phyloP scores from a whole-genome alignment of 345 rosid species.

The Dimocarpus longan region DNA sequence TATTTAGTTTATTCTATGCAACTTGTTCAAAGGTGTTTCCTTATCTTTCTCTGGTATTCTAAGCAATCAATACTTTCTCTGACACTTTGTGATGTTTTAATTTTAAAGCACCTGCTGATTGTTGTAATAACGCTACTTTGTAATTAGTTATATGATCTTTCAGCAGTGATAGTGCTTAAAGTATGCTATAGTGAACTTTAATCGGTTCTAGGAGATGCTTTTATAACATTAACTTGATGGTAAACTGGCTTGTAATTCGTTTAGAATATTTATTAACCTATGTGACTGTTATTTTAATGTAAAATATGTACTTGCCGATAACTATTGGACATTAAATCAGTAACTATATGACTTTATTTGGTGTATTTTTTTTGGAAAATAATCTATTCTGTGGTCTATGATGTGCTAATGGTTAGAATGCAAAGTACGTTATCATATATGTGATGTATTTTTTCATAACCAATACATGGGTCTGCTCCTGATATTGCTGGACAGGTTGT shows the following conservation, averaged over 20 bases:
- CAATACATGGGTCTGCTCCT: slow-evolving; percentile 97
- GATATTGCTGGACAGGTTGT: slow-evolving; percentile 98
- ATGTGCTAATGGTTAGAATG: not conserved
- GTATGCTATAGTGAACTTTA: not conserved
- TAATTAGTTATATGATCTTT: not conserved
- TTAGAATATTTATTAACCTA: not conserved
- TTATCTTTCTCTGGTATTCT: not conserved
- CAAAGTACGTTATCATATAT: not conserved
- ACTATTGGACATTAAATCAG: not conserved
- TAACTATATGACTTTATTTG: not conserved
- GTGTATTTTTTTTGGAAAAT: not conserved
- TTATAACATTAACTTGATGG: too few species aligned
- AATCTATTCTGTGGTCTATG: not conserved
- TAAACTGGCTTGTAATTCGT: not conserved
- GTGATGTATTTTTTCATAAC: slow-evolving; percentile 36
- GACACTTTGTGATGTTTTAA: too few species aligned
- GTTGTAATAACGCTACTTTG: not conserved
- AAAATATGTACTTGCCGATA: not conserved
- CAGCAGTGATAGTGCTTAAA: not conserved
- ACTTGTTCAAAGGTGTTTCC: not conserved
- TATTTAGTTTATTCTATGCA: not conserved
- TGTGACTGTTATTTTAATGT: not conserved
- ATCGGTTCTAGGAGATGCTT: not conserved
- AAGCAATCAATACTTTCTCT: not conserved
- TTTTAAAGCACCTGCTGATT: not conserved